phyloP scores from a whole-genome alignment of 371 early-diverging fungal genomes.

The Lichtheimia corymbifera region DNA sequence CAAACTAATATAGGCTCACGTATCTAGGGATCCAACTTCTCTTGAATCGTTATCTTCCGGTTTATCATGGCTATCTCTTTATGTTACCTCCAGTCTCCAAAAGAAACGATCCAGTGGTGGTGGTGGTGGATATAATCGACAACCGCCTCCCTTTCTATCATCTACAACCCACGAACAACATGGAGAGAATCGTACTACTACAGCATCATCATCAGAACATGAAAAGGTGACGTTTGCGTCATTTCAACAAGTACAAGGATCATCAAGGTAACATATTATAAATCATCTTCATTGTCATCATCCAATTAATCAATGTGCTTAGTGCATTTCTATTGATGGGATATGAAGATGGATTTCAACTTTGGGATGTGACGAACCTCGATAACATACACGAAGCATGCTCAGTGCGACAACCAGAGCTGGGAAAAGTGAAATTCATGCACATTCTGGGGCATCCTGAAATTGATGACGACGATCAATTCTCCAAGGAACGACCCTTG shows the following conservation, averaged over 20 bases:
- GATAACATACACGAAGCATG: constrained; percentile 74
- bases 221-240: constrained; percentile 7
- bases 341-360: constrained; percentile 79
- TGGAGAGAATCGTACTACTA: background rate
- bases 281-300: too few relatives aligned
- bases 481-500: constrained; percentile 36
- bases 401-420: constrained; percentile 53
- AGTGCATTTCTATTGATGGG: constrained; percentile 68
- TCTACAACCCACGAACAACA: constrained; percentile 21
- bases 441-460: constrained; percentile 37
- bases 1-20: too few relatives aligned
- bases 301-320: constrained; percentile 15
- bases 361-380: constrained; percentile 76
- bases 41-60: constrained; percentile 62
- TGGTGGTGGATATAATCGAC: background rate
- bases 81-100: constrained; percentile 52
- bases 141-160: constrained; percentile 21
- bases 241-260: constrained; percentile 3
- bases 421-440: constrained; percentile 51
- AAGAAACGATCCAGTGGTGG: constrained; percentile 25
- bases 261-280: background rate
- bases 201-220: background rate
- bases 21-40: constrained; percentile 57
- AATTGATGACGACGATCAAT: constrained; percentile 15
- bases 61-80: constrained; percentile 55